These are phyloP conservation scores for Botryotinia calthae DNA, from an alignment of 2,329 filamentous ascomycete species.

Conservation along the genomic window DNA sequence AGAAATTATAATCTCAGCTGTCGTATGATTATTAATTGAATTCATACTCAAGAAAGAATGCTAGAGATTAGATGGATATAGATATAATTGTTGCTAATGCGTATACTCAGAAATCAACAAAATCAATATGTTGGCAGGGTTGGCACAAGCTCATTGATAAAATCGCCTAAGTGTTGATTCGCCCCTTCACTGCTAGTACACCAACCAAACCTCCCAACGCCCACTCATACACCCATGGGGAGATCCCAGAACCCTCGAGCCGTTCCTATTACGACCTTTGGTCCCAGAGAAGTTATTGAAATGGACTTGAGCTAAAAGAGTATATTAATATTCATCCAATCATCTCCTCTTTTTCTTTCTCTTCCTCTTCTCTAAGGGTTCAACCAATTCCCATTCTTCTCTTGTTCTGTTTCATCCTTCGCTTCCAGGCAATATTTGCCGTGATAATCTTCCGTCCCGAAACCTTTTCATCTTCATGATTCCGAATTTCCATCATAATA, in stretches of 20 bases:
- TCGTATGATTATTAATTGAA: not conserved
- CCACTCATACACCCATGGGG: not conserved
- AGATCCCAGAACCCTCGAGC: not conserved
- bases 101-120: not conserved
- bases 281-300: not conserved
- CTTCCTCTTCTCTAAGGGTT: not conserved
- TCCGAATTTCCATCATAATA: not conserved
- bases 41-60: not conserved
- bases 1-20: not conserved
- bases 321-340: not conserved
- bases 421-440: not conserved
- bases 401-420: constrained; percentile 5
- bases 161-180: not conserved
- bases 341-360: not conserved
- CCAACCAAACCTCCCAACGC: not conserved
- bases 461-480: constrained; percentile 1
- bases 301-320: not conserved
- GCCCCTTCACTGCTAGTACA: not conserved
- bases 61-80: not conserved
- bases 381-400: not conserved
- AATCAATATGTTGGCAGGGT: not conserved
- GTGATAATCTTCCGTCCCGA: not conserved
- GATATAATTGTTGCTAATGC: not conserved
- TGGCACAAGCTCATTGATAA: not conserved
- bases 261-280: not conserved